Conservation (phyloP, 192 early-diverging fungal genomes). For the Coemansia sp. region DNA sequence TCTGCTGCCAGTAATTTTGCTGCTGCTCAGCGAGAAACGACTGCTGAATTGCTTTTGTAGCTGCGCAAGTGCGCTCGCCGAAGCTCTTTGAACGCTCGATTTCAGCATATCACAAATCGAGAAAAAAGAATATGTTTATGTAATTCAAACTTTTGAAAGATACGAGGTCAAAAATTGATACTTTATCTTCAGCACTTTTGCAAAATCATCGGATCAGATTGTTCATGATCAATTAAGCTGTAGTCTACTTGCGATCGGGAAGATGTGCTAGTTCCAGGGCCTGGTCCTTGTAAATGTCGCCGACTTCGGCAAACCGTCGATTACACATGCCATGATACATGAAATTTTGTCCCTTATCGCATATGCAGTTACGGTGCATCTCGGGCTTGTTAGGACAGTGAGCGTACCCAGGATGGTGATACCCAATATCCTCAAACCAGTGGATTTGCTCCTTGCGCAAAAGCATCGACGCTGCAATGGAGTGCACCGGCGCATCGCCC, state of each 20-base stretch:
- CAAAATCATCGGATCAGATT: no score
- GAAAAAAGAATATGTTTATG: background rate
- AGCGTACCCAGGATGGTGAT: constrained; percentile 60
- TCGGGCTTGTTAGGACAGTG: constrained; percentile 69
- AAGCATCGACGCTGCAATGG: constrained; percentile 62
- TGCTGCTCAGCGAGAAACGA: constrained; percentile 10
- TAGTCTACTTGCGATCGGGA: constrained; percentile 17
- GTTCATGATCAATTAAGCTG: no score
- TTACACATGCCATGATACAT: constrained; percentile 41
- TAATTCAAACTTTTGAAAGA: background rate
- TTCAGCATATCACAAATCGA: constrained; percentile 19
- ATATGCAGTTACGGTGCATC: constrained; percentile 34
- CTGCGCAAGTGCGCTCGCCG: constrained; percentile 16
- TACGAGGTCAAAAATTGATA: no score
- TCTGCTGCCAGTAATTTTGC: background rate
- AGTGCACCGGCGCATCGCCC: constrained; percentile 70
- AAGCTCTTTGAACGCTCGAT: constrained; percentile 9
- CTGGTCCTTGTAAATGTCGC: constrained; percentile 33
- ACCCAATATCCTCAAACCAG: constrained; percentile 74
- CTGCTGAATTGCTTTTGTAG: constrained; percentile 30
- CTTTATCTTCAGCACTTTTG: no score
- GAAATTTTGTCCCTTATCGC: constrained; percentile 7
- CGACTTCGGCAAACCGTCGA: constrained; percentile 28
- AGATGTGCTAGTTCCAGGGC: constrained; percentile 33
- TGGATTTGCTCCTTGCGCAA: constrained; percentile 66